Percentiles rank a stretch among this genome's conserved stretches.
Evolutionary conservation across 2,329 filamentous ascomycete genomes (phyloP).

Genomic region (Clarireedia homoeocarpa): DNA sequence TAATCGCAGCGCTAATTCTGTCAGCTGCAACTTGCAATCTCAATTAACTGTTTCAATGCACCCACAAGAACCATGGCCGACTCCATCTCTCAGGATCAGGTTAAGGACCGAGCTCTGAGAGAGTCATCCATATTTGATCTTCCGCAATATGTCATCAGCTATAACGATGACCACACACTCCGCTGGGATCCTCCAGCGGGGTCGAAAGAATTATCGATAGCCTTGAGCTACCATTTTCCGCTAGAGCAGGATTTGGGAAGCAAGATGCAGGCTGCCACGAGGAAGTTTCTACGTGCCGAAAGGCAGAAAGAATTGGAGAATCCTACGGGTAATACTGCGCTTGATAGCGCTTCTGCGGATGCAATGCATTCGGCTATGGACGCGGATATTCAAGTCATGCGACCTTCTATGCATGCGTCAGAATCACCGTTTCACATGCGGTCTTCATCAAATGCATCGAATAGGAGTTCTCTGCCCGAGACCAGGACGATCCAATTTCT

Average conservation of each 20-base stretch:
- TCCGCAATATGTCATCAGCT: slow-evolving; percentile 13
- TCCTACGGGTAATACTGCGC: background rate
- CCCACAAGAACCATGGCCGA: background rate
- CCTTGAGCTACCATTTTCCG: slow-evolving; percentile 18
- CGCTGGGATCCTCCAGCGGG: slow-evolving; percentile 13
- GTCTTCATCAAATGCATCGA: background rate
- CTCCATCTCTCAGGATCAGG: slow-evolving; percentile 1
- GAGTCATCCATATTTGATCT: slow-evolving; percentile 7
- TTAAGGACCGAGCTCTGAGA: slow-evolving; percentile 1
- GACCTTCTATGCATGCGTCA: background rate
- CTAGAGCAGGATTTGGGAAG: slow-evolving; percentile 11
- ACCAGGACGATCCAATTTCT: slow-evolving; percentile 4
- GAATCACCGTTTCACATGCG: slow-evolving; percentile 1
- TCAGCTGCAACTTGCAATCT: no score
- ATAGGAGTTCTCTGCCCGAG: slow-evolving; percentile 4
- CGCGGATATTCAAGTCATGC: background rate
- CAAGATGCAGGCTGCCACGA: slow-evolving; percentile 16
- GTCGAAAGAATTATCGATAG: slow-evolving; percentile 15
- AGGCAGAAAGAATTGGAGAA: background rate
- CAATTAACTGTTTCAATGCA: background rate
- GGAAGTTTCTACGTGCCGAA: slow-evolving; percentile 10
- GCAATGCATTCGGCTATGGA: background rate
- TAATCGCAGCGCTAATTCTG: no score
- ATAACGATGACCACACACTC: slow-evolving; percentile 13
- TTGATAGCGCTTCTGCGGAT: background rate